Evolutionary conservation across 306 rosid species (phyloP).

Genomic region (Pyrus communis): DNA sequence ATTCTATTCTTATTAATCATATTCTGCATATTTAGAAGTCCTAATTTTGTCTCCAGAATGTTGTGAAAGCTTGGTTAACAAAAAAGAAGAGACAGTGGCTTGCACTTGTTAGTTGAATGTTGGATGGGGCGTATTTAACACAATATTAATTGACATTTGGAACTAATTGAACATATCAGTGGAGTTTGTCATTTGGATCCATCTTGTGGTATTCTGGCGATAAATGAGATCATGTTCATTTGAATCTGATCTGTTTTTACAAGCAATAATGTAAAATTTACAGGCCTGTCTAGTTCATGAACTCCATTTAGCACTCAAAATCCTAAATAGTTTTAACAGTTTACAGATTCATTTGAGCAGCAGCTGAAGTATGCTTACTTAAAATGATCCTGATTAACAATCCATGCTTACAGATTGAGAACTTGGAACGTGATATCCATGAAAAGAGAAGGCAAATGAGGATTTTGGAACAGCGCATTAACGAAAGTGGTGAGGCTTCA

Average conservation of each 20-base stretch:
- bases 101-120: background rate
- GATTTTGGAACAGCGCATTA: slow-evolving; percentile 69
- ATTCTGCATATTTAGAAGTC: slow-evolving; percentile 2
- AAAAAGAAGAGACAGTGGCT: background rate
- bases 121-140: background rate
- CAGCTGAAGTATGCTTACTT: background rate
- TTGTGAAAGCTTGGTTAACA: background rate
- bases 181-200: too few species aligned
- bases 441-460: slow-evolving; percentile 91
- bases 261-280: background rate
- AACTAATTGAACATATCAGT: too few species aligned
- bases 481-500: slow-evolving; percentile 76
- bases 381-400: background rate
- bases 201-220: too few species aligned
- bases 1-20: background rate
- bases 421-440: slow-evolving; percentile 83
- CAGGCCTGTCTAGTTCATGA: background rate
- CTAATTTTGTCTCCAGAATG: background rate
- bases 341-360: background rate
- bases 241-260: background rate
- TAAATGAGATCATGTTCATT: background rate
- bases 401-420: slow-evolving; percentile 51
- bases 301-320: background rate
- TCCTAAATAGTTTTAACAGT: background rate
- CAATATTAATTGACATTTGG: too few species aligned